Conservation (phyloP, 306 rosid species). For the Mimosa bimucronata region DNA sequence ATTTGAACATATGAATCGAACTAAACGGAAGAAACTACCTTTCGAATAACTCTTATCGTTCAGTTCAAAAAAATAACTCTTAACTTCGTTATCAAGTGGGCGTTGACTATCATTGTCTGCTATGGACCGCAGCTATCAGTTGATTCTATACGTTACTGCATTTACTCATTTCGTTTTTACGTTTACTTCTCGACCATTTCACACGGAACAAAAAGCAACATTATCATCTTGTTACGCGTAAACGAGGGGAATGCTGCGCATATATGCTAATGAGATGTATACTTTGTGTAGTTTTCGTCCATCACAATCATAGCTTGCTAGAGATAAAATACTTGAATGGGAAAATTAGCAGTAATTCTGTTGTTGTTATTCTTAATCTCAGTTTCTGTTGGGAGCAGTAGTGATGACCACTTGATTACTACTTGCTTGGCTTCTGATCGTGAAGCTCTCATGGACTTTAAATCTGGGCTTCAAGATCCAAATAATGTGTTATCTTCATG, state of each 20-base stretch:
- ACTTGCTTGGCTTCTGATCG: constrained; percentile 38
- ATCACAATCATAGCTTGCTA: neutral
- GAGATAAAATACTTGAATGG: constrained; percentile 23
- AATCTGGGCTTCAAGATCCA: constrained; percentile 51
- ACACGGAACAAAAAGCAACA: too few relatives aligned
- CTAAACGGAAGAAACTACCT: too few relatives aligned
- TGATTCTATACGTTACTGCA: too few relatives aligned
- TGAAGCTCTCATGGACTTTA: constrained; percentile 52
- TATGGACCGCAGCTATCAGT: too few relatives aligned
- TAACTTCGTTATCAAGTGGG: too few relatives aligned
- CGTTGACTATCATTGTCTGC: too few relatives aligned
- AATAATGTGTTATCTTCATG: constrained; percentile 43
- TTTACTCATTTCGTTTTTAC: too few relatives aligned
- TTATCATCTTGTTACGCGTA: too few relatives aligned
- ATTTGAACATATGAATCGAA: too few relatives aligned
- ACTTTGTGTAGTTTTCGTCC: neutral
- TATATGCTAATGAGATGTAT: neutral
- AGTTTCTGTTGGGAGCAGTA: neutral
- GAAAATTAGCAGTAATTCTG: constrained; percentile 18
- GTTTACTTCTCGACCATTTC: too few relatives aligned
- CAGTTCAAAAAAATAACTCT: too few relatives aligned
- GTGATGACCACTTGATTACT: neutral
- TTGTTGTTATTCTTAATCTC: constrained; percentile 7
- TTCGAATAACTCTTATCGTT: too few relatives aligned
- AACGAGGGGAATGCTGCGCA: neutral